Base-by-base conservation (phyloP, 2,329 filamentous ascomycete genomes). In the Botrytis elliptica region DNA sequence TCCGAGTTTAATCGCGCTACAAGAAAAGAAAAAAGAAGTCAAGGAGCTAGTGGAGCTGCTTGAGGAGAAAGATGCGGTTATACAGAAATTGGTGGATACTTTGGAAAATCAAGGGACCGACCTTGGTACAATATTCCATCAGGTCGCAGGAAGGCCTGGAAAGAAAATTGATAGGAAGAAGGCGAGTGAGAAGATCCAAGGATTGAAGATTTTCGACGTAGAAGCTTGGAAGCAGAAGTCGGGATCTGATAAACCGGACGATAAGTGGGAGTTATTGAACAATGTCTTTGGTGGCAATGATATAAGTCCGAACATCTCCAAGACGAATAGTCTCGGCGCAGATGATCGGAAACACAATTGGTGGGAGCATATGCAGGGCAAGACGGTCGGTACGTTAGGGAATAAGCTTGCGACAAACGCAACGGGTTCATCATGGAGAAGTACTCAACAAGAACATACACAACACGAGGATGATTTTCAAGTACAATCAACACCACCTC, bases 61-160 rank as follows among this genome's bases (percentile, higher is more conserved):
- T 16, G 79, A 81, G 20, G 84, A 86, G 57, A 90, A 89, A 77
- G 88, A 90, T 77, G 84, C 83, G 73, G 84, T 87, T 18, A 87
- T 89, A 76, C 83, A 84, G 52, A 87, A 86, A 72, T 78, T 89
- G 46, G 78, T 87, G 20, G 87, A 89, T 77, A 85, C 85, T 68
- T 82, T 88, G 60, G 87, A 89, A 75, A 83, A 84, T 3, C 83
- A 84, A 60, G 86, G 86, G 22, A 82, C 85, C 29, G 86, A 88
- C 75, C 78, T 89, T 7, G 84, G 84, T 14, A 82, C 83, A 20
- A 83, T 88, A 8, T 88, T 89, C 76, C 87, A 87, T 9, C 85
- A 81, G 40, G 79, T 76, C 62, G 76, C 76, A 14, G 77, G 80
- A 9, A 82, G 81, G 60, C 76, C 78, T 79, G 76, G 84, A 81